A percentile compares a stretch with the other conserved stretches of the same genome.
Conservation (phyloP, 192 early-diverging fungal genomes). For the Chytriomyces sp. region DNA sequence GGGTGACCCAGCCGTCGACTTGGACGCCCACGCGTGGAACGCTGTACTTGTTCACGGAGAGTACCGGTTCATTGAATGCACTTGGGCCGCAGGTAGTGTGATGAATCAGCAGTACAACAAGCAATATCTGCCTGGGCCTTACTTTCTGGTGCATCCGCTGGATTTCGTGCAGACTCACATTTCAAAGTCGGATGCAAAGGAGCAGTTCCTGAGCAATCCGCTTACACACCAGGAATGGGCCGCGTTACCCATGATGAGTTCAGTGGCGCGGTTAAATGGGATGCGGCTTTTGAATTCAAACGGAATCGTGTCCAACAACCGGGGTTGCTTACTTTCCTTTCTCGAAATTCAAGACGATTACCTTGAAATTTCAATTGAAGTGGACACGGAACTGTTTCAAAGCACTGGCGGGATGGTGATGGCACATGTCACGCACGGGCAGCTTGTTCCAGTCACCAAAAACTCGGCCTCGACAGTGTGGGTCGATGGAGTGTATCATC, state of each 20-base stretch:
- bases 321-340: not conserved
- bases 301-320: not conserved
- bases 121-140: conserved; percentile 6
- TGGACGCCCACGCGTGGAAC: conserved; percentile 26
- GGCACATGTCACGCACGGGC: not conserved
- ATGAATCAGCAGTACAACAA: not conserved
- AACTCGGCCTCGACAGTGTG: not conserved
- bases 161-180: conserved; percentile 11
- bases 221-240: not conserved
- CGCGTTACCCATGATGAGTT: not conserved
- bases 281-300: not conserved
- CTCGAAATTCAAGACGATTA: conserved; percentile 12
- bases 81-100: conserved; percentile 23
- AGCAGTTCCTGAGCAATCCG: not conserved
- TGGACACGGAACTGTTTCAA: not conserved
- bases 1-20: conserved; percentile 7
- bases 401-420: not conserved
- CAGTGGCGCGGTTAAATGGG: not conserved
- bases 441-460: not conserved
- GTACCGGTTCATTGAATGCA: conserved; percentile 34
- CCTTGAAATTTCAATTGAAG: not conserved
- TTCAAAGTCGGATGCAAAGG: not conserved
- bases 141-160: conserved; percentile 12
- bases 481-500: not conserved
- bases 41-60: conserved; percentile 17